Base-by-base conservation (phyloP, 108 stramenopile species). In the Stephanodiscus minutulus region DNA sequence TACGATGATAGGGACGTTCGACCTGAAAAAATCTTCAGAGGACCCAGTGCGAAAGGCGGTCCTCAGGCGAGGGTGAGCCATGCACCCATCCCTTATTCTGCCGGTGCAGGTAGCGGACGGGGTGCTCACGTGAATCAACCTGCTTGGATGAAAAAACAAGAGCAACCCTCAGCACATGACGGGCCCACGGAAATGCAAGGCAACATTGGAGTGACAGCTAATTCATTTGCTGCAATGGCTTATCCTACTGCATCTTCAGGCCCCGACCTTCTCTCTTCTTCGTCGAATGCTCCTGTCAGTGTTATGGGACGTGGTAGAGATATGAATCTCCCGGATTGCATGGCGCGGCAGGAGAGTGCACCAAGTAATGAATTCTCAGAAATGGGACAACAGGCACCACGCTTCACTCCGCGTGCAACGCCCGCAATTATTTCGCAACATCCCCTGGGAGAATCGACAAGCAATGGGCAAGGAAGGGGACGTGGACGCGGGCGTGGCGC, bases 81-180 rank as follows among this genome's bases (percentile, higher is more conserved):
- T 13, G 55, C 27, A 8, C 10, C 55, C 2, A 27, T 29, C 1
- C 22, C 55, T 28, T 3, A n/a, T 27, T 29, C 27, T 27, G 29
- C 37, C 59, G 59, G 37, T 39, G 29, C 35, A 20, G 36, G 59
- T n/a, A 60, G 59, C 41, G 59, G 59, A 21, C 59, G 59, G n/a
- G 59, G 59, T 21, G 59, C 59, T 37, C 59, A 60, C 21, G 21
- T 36, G 35, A 60, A 60, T 22, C 28, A 36, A 60, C 59, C 59
- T 21, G 59, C 59, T 35, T 60, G 59, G 59, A 60, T 60, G 37
- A n/a, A 1, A 41, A 60, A 35, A 36, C 59, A 60, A 60, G 36
- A 20, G 21, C 59, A 60, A 60, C 3, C 37, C 29, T 37, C 59
- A 39, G 35, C 35, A 43, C 28, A 60, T 21, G 35, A 60, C 7